Percentiles rank a stretch among this genome's conserved stretches.
phyloP scores from a whole-genome alignment of 2,329 filamentous ascomycete species.

The Alternaria triticimaculans region DNA sequence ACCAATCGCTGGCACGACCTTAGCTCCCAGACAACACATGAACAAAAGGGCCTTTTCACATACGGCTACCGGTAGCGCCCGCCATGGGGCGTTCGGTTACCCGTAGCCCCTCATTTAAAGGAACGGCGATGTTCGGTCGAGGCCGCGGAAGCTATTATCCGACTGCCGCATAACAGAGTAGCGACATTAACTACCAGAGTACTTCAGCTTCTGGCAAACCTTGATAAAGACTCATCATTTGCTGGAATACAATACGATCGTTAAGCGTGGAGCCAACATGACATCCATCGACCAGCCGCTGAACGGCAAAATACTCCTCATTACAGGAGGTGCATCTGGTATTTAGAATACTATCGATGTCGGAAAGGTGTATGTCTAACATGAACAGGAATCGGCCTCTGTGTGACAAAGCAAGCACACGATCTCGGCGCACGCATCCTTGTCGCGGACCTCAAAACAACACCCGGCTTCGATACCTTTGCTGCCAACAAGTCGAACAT shows the following conservation, averaged over 20 bases:
- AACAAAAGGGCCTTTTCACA: not conserved
- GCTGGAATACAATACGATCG: not conserved
- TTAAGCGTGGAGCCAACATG: not conserved
- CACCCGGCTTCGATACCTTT: conserved; percentile 27
- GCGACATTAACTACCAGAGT: not conserved
- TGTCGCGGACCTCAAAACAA: conserved; percentile 35
- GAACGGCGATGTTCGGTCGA: not conserved
- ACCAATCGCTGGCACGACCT: not conserved
- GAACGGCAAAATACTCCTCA: conserved; percentile 40
- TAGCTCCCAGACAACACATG: not conserved
- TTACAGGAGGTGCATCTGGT: conserved; percentile 48
- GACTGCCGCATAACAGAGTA: not conserved
- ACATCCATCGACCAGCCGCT: conserved; percentile 39
- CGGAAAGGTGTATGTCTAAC: not conserved
- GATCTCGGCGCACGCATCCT: conserved; percentile 30
- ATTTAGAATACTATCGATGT: not conserved
- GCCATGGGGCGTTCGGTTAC: not conserved
- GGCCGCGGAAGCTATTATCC: not conserved
- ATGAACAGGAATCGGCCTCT: conserved; percentile 41
- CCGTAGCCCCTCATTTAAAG: not conserved
- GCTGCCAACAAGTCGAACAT: conserved; percentile 28
- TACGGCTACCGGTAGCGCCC: not conserved
- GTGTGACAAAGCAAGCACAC: conserved; percentile 37
- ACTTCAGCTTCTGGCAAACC: not conserved
- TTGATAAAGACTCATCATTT: not conserved